These are phyloP conservation scores for Eleusine indica DNA, from an alignment of 176 grass and related monocot genomes.

Conservation along the genomic window DNA sequence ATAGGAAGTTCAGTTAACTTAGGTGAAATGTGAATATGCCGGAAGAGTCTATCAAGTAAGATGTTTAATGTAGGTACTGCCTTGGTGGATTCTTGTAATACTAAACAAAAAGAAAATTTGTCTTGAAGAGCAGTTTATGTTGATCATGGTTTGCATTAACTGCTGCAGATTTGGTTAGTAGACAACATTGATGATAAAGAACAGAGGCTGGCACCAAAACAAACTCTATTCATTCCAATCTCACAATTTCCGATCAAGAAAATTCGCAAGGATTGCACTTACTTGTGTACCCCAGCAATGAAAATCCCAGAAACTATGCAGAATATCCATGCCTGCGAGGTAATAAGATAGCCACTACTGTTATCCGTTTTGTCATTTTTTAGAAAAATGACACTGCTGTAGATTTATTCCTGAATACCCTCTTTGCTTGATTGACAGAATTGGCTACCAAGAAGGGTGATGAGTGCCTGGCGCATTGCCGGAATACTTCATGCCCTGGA, in stretches of 20 bases:
- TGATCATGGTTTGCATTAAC: background rate
- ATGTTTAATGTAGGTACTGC: background rate
- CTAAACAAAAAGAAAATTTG: background rate
- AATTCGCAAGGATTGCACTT: conserved; percentile 73
- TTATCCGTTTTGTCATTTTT: background rate
- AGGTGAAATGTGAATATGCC: conserved; percentile 22
- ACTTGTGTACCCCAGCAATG: conserved; percentile 78
- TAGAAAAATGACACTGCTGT: background rate
- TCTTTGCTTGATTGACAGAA: conserved; percentile 54
- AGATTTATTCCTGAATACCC: background rate
- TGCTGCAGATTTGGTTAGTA: conserved; percentile 73
- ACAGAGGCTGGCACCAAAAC: conserved; percentile 71
- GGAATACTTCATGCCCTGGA: conserved; percentile 86
- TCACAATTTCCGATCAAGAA: conserved; percentile 81
- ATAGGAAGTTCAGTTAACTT: conserved; percentile 1
- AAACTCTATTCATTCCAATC: conserved; percentile 64
- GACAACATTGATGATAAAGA: conserved; percentile 62
- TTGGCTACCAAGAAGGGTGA: conserved; percentile 90
- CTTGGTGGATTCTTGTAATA: background rate
- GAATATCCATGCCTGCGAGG: conserved; percentile 91
- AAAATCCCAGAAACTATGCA: conserved; percentile 71
- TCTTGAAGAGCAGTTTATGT: background rate
- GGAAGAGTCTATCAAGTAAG: background rate
- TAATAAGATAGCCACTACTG: conserved; percentile 25
- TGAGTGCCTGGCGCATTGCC: conserved; percentile 82